Percentiles rank a stretch among this genome's conserved stretches.
Evolutionary conservation across 2,329 filamentous ascomycete genomes (phyloP).

Genomic region (Arachnomyces sp.): DNA sequence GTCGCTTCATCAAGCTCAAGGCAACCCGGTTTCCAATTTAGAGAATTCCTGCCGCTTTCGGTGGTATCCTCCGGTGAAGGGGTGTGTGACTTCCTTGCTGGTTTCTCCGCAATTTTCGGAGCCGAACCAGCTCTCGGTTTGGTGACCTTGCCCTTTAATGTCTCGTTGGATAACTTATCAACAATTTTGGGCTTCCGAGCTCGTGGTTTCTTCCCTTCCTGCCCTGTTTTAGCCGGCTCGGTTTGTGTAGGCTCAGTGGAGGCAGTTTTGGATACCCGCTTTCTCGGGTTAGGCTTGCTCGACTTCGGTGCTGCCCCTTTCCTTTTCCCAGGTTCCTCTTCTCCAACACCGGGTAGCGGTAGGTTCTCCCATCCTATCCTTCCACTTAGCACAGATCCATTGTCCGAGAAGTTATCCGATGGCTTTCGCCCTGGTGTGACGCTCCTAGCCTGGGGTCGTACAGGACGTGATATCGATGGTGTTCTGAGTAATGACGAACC

Average conservation of each 20-base stretch:
- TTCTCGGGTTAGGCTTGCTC: constrained; percentile 11
- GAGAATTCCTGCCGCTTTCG: no score
- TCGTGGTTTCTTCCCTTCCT: constrained; percentile 17
- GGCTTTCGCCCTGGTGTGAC: no score
- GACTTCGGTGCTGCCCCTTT: constrained; percentile 2
- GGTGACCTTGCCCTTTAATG: constrained; percentile 27
- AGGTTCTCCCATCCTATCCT: background rate
- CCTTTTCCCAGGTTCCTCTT: constrained; percentile 6
- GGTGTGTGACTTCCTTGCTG: constrained; percentile 7
- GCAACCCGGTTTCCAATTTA: constrained; percentile 11
- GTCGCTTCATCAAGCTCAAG: constrained; percentile 42
- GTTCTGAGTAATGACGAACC: constrained; percentile 14
- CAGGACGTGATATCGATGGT: background rate
- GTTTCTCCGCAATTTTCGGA: constrained; percentile 9
- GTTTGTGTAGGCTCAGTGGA: constrained; percentile 10
- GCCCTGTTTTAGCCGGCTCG: constrained; percentile 13
- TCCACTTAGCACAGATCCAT: background rate
- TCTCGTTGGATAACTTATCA: constrained; percentile 24
- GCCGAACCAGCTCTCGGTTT: constrained; percentile 20
- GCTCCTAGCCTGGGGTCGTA: no score
- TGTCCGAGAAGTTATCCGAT: background rate
- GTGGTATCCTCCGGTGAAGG: constrained; percentile 3
- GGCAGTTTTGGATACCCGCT: constrained; percentile 11
- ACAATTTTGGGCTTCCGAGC: constrained; percentile 18
- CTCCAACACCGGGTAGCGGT: background rate